Conservation (phyloP, 306 rosid genomes). For the Vigna mungo region DNA sequence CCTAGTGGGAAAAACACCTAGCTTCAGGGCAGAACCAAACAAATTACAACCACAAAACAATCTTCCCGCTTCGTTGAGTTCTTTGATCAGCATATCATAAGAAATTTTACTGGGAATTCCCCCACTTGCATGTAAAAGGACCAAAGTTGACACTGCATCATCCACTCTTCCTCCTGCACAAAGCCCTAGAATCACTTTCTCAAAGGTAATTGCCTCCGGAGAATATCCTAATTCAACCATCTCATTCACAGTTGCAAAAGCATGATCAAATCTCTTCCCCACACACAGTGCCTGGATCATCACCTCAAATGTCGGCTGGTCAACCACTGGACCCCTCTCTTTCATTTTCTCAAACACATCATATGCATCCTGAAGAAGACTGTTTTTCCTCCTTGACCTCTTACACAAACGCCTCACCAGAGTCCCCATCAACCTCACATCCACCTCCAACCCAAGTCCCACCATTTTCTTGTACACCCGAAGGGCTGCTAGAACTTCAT, state of each 20-base stretch:
- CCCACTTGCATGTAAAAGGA: slow-evolving; percentile 49
- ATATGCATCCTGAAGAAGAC: slow-evolving; percentile 54
- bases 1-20: slow-evolving; percentile 52
- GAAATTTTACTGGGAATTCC: slow-evolving; percentile 45
- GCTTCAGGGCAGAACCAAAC: slow-evolving; percentile 69
- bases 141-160: slow-evolving; percentile 58
- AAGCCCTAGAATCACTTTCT: slow-evolving; percentile 56
- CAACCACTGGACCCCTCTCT: slow-evolving; percentile 39
- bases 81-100: slow-evolving; percentile 54
- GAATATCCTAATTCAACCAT: slow-evolving; percentile 60
- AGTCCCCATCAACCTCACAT: slow-evolving; percentile 61
- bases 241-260: slow-evolving; percentile 52
- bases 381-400: slow-evolving; percentile 50
- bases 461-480: slow-evolving; percentile 66
- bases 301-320: slow-evolving; percentile 56
- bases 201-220: slow-evolving; percentile 44
- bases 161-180: slow-evolving; percentile 57
- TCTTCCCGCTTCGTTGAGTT: slow-evolving; percentile 55
- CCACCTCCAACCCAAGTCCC: slow-evolving; percentile 58
- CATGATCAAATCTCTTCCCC: slow-evolving; percentile 53
- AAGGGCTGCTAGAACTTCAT: slow-evolving; percentile 49
- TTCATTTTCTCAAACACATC: slow-evolving; percentile 70
- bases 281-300: slow-evolving; percentile 56
- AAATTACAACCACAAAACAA: slow-evolving; percentile 49
- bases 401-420: slow-evolving; percentile 66